Base-by-base conservation (phyloP, 2,329 filamentous ascomycete genomes). In the Alternaria arborescens region DNA sequence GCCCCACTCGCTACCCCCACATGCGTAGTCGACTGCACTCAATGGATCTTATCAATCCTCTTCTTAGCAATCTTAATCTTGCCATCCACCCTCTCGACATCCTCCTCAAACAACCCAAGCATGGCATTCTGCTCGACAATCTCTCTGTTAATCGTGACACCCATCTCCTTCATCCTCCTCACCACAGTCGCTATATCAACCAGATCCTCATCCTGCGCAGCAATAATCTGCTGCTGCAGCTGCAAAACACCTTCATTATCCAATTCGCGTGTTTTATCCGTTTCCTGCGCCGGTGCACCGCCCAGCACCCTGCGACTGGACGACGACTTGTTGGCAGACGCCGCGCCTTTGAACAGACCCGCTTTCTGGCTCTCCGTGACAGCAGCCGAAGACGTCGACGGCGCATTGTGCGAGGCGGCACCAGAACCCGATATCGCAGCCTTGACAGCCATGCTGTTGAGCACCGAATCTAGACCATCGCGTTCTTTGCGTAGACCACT, bases 31-130 rank as follows among this genome's bases (percentile, higher is more conserved):
- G 12, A 16, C 12, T 4, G 1, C 32, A 4, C 32, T 61, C 54
- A 79, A 12, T 70, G 73, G 52, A 93, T 88, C 81, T 89, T 91
- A 74, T 83, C 85, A 60, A 89, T 85, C 58, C 91, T 85, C 71
- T 88, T 88, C 81, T 91, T 92, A n/a, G 89, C 91, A 61, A 94
- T 87, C 62, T 85, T 83, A 58, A 94, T 79, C 84, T 94, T 94
- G 62, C 84, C 84, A 43, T 85, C 83, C 16, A 93, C 82, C 6
- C 89, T 82, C 56, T 89, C 87, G 3, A 85, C 85, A 77, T 93
- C 90, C 56, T 88, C 82, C 64, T 90, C 88, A 62, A 93, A 74
- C 66, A 87, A 78, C 12, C 87, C 85, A 30, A 95, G 81, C 86
- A 93, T 87, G 1, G 82, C 86, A 91, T 88, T 90, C 81, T 94